A percentile compares a stretch with the other conserved stretches of the same genome.
These are phyloP conservation scores for Hylodesmum podocarpum DNA, from an alignment of 306 rosid species.

Conservation along the genomic window DNA sequence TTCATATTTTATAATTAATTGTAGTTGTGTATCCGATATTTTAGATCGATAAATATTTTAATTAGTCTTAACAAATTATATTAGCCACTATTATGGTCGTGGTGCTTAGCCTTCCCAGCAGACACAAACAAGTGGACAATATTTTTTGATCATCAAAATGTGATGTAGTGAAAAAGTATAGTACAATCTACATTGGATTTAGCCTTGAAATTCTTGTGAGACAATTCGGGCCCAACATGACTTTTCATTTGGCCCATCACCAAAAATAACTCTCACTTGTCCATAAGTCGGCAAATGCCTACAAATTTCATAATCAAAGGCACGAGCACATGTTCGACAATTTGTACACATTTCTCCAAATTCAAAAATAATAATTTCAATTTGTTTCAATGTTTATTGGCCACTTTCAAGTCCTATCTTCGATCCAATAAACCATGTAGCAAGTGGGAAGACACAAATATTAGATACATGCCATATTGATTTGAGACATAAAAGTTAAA, in stretches of 20 bases:
- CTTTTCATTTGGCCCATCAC: slow-evolving; percentile 15
- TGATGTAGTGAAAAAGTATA: background rate
- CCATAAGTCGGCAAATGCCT: slow-evolving; percentile 5
- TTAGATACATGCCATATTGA: background rate
- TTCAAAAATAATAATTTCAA: background rate
- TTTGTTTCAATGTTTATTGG: background rate
- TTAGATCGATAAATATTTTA: no score
- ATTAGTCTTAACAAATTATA: no score
- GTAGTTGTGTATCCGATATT: no score
- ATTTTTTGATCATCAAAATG: no score
- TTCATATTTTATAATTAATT: no score
- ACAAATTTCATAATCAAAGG: slow-evolving; percentile 25
- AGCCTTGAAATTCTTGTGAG: background rate
- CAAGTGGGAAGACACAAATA: slow-evolving; percentile 20
- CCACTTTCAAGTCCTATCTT: background rate
- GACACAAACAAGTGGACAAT: no score
- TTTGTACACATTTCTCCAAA: background rate
- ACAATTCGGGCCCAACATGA: slow-evolving; percentile 9
- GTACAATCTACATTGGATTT: background rate
- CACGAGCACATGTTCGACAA: slow-evolving; percentile 11
- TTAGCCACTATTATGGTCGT: no score
- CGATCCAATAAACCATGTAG: background rate
- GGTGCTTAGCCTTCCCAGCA: no score
- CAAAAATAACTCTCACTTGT: background rate
- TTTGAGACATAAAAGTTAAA: background rate